phyloP scores from a whole-genome alignment of 2,329 filamentous ascomycete species.

The Seiridium unicorne region DNA sequence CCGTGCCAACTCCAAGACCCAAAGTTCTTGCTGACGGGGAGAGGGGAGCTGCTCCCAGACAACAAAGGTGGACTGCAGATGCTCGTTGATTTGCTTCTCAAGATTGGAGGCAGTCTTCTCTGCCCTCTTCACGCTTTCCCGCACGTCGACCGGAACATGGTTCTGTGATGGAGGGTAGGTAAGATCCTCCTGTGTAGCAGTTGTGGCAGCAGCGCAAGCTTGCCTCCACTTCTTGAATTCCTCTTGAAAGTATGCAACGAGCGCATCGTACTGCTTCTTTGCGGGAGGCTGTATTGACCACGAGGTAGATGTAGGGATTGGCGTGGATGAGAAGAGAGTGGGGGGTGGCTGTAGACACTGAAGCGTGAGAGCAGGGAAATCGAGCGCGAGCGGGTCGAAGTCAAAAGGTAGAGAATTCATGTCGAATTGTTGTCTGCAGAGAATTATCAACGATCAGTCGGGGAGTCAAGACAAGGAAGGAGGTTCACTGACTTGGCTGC shows the following conservation, averaged over 20 bases:
- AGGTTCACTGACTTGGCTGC: constrained; percentile 70
- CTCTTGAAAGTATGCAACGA: constrained; percentile 65
- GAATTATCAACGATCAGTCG: too few species aligned
- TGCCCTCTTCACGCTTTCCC: constrained; percentile 45
- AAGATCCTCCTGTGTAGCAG: constrained; percentile 48
- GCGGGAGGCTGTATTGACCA: constrained; percentile 80
- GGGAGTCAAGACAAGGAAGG: constrained; percentile 4
- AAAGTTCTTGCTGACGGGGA: constrained; percentile 57
- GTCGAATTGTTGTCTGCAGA: constrained; percentile 51
- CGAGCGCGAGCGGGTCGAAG: constrained; percentile 81
- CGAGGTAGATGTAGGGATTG: constrained; percentile 73
- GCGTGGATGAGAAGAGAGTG: constrained; percentile 78
- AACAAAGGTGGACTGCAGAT: constrained; percentile 73
- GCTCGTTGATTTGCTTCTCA: constrained; percentile 68
- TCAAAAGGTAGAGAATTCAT: constrained; percentile 62
- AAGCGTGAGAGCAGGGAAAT: constrained; percentile 81
- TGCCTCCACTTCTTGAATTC: constrained; percentile 67
- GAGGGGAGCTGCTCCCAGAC: constrained; percentile 69
- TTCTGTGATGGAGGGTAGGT: constrained; percentile 42
- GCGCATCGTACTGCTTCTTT: constrained; percentile 69
- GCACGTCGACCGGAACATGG: constrained; percentile 38
- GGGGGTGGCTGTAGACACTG: constrained; percentile 78
- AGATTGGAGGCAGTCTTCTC: constrained; percentile 56
- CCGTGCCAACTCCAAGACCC: constrained; percentile 61
- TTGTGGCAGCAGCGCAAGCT: constrained; percentile 48